Evolutionary conservation across 2,329 filamentous ascomycete species (phyloP), one percentile per base, ranked within the genome.

Genomic region (Harringtonia lauricola): DNA sequence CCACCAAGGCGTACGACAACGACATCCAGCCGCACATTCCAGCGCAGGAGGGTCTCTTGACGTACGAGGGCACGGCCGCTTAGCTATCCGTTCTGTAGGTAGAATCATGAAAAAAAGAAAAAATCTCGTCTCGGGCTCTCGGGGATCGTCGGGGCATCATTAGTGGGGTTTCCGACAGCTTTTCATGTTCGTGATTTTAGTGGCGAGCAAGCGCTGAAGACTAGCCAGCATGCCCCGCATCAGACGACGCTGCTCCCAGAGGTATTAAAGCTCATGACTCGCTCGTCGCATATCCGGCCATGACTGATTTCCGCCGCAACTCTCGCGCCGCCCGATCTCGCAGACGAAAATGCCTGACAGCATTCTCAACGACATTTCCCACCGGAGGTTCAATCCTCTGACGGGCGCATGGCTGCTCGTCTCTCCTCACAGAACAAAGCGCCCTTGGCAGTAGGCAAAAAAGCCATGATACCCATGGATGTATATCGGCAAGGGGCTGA

Each of bases 341-440:
- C 30, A n/a, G 15, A 31, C 15, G 28, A 41, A 29, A 12, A 89
- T 88, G 83, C 75, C 78, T 9, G 81, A 84, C 58, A 72, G 78
- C 51, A 79, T 90, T 40, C 79, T 98, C 41, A 81, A 96, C 70
- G 90, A 98, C 62, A 96, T 98, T 57, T 95, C 92, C 35, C 92
- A 98, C 61, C 76, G 92, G 56, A 83, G 92, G 60, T 96, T 84
- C 64, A 98, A 98, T 61, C 86, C 87, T 42, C 72, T 98, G 49
- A 83, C 86, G 52, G 88, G 86, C 49, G 87, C 83, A 49, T 94
- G 89, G 83, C 75, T 98, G 48, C 76, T 98, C 31, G 92, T 98
- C 14, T 96, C 92, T 15, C 92, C 92, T 48, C 92, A 98, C 64
- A 74, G 92, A 44, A 96, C 89, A 42, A 96, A 96, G 75, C 77